Conservation (phyloP, 2,329 filamentous ascomycete species). For the Talaromyces amestolkiae region DNA sequence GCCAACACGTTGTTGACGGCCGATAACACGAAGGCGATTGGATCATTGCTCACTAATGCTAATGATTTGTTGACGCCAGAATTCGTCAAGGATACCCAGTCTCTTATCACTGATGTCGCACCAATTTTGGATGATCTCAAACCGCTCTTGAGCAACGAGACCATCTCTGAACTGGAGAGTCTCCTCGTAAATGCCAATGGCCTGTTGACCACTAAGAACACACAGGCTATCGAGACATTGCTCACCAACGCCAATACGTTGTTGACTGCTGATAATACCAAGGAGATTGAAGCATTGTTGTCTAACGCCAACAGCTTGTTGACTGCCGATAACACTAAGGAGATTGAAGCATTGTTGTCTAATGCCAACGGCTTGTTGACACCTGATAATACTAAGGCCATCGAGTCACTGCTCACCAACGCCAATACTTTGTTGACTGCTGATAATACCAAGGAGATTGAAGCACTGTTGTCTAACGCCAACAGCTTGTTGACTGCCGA, state of each 20-base stretch:
- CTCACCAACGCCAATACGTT: slow-evolving; percentile 28
- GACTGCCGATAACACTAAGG: slow-evolving; percentile 24
- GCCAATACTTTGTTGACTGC: slow-evolving; percentile 27
- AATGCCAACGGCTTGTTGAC: slow-evolving; percentile 33
- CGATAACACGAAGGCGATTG: slow-evolving; percentile 23
- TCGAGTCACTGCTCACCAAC: slow-evolving; percentile 22
- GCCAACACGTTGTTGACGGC: slow-evolving; percentile 21
- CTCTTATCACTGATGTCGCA: slow-evolving; percentile 15
- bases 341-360: slow-evolving; percentile 30
- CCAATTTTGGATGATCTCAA: slow-evolving; percentile 18
- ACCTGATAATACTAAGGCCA: slow-evolving; percentile 30
- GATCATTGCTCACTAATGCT: slow-evolving; percentile 20
- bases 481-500: slow-evolving; percentile 14
- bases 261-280: slow-evolving; percentile 24
- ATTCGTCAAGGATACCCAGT: slow-evolving; percentile 10
- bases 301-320: slow-evolving; percentile 18
- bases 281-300: background rate
- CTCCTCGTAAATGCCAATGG: slow-evolving; percentile 31
- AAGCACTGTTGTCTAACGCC: slow-evolving; percentile 23
- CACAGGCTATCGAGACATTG: slow-evolving; percentile 29
- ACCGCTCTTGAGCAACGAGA: slow-evolving; percentile 18
- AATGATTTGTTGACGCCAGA: slow-evolving; percentile 22
- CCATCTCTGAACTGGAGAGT: slow-evolving; percentile 32
- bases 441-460: slow-evolving; percentile 4
- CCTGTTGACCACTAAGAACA: slow-evolving; percentile 26